Evolutionary conservation across 2,329 filamentous ascomycete genomes (phyloP), one percentile per base, ranked within the genome.

Genomic region (Drechslerella dactyloides): DNA sequence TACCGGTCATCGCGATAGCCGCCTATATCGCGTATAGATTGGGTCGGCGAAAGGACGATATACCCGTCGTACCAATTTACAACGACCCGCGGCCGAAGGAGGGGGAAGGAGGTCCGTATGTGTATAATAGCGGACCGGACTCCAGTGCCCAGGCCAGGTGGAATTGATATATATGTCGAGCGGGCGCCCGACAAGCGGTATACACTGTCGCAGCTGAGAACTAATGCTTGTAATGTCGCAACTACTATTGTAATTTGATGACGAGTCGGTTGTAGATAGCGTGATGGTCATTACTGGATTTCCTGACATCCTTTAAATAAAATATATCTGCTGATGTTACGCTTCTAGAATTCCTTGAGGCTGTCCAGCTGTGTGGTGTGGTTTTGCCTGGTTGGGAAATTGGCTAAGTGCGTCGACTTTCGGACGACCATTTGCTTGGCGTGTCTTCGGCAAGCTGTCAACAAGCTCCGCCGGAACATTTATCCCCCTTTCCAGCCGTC

Each of bases 41-140:
- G 11, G 60, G 68, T 2, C 58, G 60, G 33, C n/a, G 24, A 8
- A 61, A 35, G 21, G 13, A 51, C 21, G 68, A 72, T 48, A 33
- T 72, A 7, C 68, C 68, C 1, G 56, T 17, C 30, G 42, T 72
- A 3, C 68, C 68, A 40, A 51, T 65, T 42, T 60, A 72, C 46
- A 72, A 72, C 35, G 68, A 72, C 30, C 68, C 68, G 19, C 23
- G 33, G 40, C 40, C 3, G 10, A 54, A 62, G 10, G 55, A 64
- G 24, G 27, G 40, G 23, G 68, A 54, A 2, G 66, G 59, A 1
- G 55, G 40, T 1, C 40, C 50, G 35, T 3, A 37, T 8, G 54
- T 23, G 2, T 6, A 46, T 51, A 17, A 35, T 24, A 54, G 33
- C 46, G 50, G 11, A 27, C 30, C 30, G n/a, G 17, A 30, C 23